These are phyloP conservation scores for Cryptosporidium tyzzeri DNA, from an alignment of 169 alveolate genomes.

Conservation along the genomic window DNA sequence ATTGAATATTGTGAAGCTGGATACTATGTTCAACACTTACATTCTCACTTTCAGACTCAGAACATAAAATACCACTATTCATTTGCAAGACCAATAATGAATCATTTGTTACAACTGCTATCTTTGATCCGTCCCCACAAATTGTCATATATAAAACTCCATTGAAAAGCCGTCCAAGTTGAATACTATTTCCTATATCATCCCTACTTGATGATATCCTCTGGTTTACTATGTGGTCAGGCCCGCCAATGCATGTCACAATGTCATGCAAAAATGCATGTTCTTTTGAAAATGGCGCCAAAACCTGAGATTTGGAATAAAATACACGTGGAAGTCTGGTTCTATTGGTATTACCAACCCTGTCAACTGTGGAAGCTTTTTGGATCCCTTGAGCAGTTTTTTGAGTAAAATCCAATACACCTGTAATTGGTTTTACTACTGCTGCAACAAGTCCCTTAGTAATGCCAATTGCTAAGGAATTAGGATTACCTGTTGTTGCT, in stretches of 20 bases:
- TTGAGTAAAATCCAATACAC: slow-evolving; percentile 82
- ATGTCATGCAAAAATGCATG: slow-evolving; percentile 46
- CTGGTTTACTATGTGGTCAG: slow-evolving; percentile 6
- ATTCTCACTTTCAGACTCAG: slow-evolving; percentile 23
- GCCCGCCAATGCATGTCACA: slow-evolving; percentile 41
- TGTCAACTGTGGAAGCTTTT: slow-evolving; percentile 70
- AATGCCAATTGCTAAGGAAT: slow-evolving; percentile 78
- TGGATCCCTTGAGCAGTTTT: slow-evolving; percentile 83
- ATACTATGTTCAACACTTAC: slow-evolving; percentile 19
- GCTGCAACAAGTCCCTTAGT: slow-evolving; percentile 82
- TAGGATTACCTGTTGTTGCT: slow-evolving; percentile 72
- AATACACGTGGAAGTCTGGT: slow-evolving; percentile 49
- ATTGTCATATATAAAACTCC: slow-evolving; percentile 35
- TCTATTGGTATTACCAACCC: slow-evolving; percentile 54
- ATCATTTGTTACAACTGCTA: slow-evolving; percentile 52
- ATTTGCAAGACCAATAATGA: slow-evolving; percentile 30
- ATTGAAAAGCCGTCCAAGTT: slow-evolving; percentile 14
- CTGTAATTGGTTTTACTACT: slow-evolving; percentile 82
- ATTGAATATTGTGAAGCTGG: slow-evolving; percentile 12
- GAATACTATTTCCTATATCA: neutral
- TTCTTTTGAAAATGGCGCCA: slow-evolving; percentile 51
- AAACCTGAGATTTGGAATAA: slow-evolving; percentile 16
- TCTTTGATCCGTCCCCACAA: slow-evolving; percentile 64
- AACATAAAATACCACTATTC: slow-evolving; percentile 4
- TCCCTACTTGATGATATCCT: slow-evolving; percentile 6